Percentiles rank a stretch among this genome's conserved stretches.
Evolutionary conservation across 2,329 filamentous ascomycete species (phyloP).

Genomic region (Onygenales sp.): DNA sequence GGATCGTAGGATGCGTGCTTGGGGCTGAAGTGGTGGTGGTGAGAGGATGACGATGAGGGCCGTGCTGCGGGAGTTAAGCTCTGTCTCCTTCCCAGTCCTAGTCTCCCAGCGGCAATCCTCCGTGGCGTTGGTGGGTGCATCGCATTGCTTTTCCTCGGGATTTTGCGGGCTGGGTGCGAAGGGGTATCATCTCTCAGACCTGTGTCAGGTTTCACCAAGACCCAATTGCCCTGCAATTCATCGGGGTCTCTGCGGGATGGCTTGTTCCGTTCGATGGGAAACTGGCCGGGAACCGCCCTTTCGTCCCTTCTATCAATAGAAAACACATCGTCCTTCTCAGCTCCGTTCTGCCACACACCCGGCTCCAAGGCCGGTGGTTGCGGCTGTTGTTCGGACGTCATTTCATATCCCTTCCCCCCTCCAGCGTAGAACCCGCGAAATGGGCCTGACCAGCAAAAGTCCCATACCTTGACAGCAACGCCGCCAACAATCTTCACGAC

Average conservation of each 20-base stretch:
- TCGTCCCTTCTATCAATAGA: constrained; percentile 3
- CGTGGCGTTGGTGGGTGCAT: constrained; percentile 7
- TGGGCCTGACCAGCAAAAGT: constrained; percentile 63
- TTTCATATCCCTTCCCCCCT: constrained; percentile 61
- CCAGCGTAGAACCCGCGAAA: constrained; percentile 84
- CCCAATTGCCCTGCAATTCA: constrained; percentile 42
- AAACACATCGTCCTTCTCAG: constrained; percentile 20
- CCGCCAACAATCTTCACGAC: constrained; percentile 33
- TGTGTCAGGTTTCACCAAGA: constrained; percentile 45
- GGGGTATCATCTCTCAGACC: constrained; percentile 2
- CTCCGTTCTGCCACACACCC: constrained; percentile 20
- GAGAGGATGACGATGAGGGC: constrained; percentile 3
- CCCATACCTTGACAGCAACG: constrained; percentile 62
- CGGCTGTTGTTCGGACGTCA: constrained; percentile 27
- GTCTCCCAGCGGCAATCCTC: constrained; percentile 2
- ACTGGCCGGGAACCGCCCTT: constrained; percentile 44
- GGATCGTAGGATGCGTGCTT: constrained; percentile 14
- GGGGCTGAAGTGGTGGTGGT: neutral
- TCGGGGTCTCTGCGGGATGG: constrained; percentile 2
- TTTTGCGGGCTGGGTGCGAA: constrained; percentile 10
- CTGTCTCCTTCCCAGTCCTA: constrained; percentile 6
- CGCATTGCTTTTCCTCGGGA: constrained; percentile 3
- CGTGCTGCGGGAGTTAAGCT: constrained; percentile 11
- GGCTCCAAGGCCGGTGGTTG: constrained; percentile 14
- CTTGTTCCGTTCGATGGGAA: constrained; percentile 34